These are phyloP conservation scores for Schizochytrium sp. DNA, from an alignment of 108 stramenopile genomes.

Conservation along the genomic window DNA sequence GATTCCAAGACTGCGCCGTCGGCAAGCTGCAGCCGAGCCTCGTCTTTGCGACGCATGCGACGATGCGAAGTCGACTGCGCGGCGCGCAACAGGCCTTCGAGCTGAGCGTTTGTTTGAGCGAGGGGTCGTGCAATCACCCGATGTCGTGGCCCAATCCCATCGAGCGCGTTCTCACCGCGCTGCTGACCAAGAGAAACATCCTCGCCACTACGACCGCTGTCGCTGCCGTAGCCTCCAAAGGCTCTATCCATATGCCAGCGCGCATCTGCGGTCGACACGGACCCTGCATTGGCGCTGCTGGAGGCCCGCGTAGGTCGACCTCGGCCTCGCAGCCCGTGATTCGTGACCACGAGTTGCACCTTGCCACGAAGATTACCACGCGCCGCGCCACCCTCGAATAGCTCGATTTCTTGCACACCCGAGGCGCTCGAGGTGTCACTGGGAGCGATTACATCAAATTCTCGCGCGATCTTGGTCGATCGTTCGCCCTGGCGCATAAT, in stretches of 20 bases:
- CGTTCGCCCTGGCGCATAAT: conserved; percentile 47
- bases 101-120: conserved; percentile 40
- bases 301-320: background rate
- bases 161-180: background rate
- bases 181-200: too few species aligned
- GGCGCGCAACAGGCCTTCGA: conserved; percentile 18
- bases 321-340: conserved; percentile 26
- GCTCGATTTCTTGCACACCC: background rate
- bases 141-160: conserved; percentile 32
- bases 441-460: conserved; percentile 31
- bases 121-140: conserved; percentile 49
- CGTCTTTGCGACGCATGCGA: background rate
- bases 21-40: background rate
- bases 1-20: background rate
- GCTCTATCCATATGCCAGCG: background rate
- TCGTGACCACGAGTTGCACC: conserved; percentile 31
- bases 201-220: background rate
- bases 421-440: background rate
- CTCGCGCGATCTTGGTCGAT: conserved; percentile 36
- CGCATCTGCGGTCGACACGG: background rate
- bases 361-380: conserved; percentile 18
- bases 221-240: background rate
- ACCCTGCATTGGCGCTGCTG: background rate
- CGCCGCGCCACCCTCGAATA: background rate
- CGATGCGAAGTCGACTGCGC: background rate